Percentiles rank a stretch among this genome's conserved stretches.
Evolutionary conservation across 768 basidiomycete species (phyloP).

Genomic region (Amanita thiersii): DNA sequence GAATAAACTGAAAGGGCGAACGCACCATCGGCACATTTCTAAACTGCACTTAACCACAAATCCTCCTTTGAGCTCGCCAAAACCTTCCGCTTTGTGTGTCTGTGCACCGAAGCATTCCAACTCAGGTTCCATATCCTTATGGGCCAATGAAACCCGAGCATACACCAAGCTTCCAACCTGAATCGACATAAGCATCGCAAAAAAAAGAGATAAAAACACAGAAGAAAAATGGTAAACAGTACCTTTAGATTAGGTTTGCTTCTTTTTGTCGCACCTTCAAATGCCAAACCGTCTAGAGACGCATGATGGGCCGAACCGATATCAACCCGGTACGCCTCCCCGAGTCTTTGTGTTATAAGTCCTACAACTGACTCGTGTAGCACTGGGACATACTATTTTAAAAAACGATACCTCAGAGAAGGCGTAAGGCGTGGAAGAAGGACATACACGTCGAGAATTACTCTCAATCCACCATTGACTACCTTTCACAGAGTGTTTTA

Average conservation of each 20-base stretch:
- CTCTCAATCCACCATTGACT: slow-evolving; percentile 87
- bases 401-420: slow-evolving; percentile 1
- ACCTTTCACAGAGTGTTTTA: slow-evolving; percentile 63
- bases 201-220: neutral
- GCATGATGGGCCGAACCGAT: slow-evolving; percentile 87
- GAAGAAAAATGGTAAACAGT: slow-evolving; percentile 6
- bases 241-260: slow-evolving; percentile 94
- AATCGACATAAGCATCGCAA: slow-evolving; percentile 1
- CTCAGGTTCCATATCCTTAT: slow-evolving; percentile 98
- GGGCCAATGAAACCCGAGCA: slow-evolving; percentile 86
- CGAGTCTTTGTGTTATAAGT: slow-evolving; percentile 67
- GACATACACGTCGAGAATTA: slow-evolving; percentile 75
- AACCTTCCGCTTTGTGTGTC: slow-evolving; percentile 86
- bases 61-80: slow-evolving; percentile 88
- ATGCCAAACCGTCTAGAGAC: slow-evolving; percentile 81
- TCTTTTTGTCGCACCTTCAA: slow-evolving; percentile 93
- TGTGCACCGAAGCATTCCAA: slow-evolving; percentile 94
- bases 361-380: slow-evolving; percentile 87
- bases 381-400: slow-evolving; percentile 78
- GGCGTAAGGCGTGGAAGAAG: neutral
- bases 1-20: slow-evolving; percentile 11
- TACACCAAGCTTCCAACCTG: slow-evolving; percentile 90
- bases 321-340: slow-evolving; percentile 91
- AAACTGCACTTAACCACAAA: slow-evolving; percentile 78
- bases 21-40: slow-evolving; percentile 80